These are phyloP conservation scores for Vickermania ingenoplastis DNA, from an alignment of 208 protist genomes.

Conservation along the genomic window DNA sequence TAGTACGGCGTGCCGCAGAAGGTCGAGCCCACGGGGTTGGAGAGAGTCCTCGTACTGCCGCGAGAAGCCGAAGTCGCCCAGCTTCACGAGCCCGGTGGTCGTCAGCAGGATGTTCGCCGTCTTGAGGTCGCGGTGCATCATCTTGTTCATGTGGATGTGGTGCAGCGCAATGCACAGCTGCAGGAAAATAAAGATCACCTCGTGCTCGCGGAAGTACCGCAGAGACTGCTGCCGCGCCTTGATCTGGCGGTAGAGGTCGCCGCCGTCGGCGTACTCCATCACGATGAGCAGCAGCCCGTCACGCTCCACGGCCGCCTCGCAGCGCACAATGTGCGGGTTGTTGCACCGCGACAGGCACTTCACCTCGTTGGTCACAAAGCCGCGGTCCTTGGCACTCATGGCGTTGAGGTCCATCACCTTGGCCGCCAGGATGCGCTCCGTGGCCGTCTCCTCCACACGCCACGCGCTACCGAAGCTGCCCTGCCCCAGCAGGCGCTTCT, in stretches of 20 bases:
- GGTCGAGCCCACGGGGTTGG: slow-evolving; percentile 74
- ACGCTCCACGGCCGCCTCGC: slow-evolving; percentile 43
- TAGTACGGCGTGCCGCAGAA: slow-evolving; percentile 90
- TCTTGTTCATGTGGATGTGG: slow-evolving; percentile 83
- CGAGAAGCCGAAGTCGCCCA: slow-evolving; percentile 84
- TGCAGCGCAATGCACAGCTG: slow-evolving; percentile 78
- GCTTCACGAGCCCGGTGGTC: slow-evolving; percentile 70
- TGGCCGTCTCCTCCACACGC: slow-evolving; percentile 68
- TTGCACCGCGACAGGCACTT: slow-evolving; percentile 84
- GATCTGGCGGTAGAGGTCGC: slow-evolving; percentile 76
- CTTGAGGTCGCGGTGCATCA: slow-evolving; percentile 88
- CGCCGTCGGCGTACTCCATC: slow-evolving; percentile 84
- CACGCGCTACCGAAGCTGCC: slow-evolving; percentile 88
- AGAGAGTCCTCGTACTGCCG: slow-evolving; percentile 80
- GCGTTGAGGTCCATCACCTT: slow-evolving; percentile 88
- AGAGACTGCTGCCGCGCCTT: slow-evolving; percentile 46
- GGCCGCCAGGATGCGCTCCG: slow-evolving; percentile 61
- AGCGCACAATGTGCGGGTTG: slow-evolving; percentile 89
- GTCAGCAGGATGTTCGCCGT: slow-evolving; percentile 83
- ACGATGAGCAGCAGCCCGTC: slow-evolving; percentile 74
- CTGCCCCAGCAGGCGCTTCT: slow-evolving; percentile 87
- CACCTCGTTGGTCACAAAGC: slow-evolving; percentile 91
- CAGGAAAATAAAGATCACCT: slow-evolving; percentile 78
- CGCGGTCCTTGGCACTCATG: slow-evolving; percentile 83
- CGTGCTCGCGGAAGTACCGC: slow-evolving; percentile 78